Base-by-base conservation (phyloP, 2,329 filamentous ascomycete species). In the Trichoderma asperellum region DNA sequence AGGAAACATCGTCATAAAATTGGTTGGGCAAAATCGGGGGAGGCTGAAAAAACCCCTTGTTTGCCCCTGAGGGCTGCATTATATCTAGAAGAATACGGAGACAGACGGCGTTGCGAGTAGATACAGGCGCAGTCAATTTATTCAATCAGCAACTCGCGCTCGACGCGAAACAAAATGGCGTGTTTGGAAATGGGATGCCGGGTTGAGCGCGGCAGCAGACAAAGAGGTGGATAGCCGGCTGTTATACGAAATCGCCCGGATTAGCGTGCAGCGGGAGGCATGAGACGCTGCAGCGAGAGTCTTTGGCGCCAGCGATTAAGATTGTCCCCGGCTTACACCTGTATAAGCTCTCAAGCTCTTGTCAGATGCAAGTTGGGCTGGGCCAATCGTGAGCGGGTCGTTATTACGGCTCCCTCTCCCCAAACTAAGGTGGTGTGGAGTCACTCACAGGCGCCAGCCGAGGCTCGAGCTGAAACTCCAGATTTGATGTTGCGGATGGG, bases 21-120 rank as follows among this genome's bases (percentile, higher is more conserved):
- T 89, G 87, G 72, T 89, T 89, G 16, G 77, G 79, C 57, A 89
- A 75, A 11, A 82, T 79, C 2, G 84, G 85, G 4, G 83, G 79
- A 49, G 82, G 77, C 73, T 89, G 87, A 72, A 89, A 87, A 77
- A 88, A 88, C 70, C 88, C 87, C 10, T 75, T 80, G 71, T 84
- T 81, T 14, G 82, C 77, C 62, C 80, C 80, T 14, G 83, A 83
- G 3, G 81, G 75, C 68, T 84, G 77, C 83, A 85, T 84, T 65
- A 21, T 70, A 32, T 24, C 21, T 21, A 34, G 52, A 18, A 29
- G 35, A 43, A 43, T 43, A 43, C 40, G 16, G 52, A 10, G 53
- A n/a, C 11, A 18, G 35, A 27, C 27, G 40, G 12, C 24, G 47
- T 24, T 63, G 21, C 32, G 29, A 62, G 29, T 14, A 64, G 35